Evolutionary conservation across 176 grass and related monocot genomes (phyloP), one percentile per base, ranked within the genome.

Genomic region (Alloteropsis semialata): DNA sequence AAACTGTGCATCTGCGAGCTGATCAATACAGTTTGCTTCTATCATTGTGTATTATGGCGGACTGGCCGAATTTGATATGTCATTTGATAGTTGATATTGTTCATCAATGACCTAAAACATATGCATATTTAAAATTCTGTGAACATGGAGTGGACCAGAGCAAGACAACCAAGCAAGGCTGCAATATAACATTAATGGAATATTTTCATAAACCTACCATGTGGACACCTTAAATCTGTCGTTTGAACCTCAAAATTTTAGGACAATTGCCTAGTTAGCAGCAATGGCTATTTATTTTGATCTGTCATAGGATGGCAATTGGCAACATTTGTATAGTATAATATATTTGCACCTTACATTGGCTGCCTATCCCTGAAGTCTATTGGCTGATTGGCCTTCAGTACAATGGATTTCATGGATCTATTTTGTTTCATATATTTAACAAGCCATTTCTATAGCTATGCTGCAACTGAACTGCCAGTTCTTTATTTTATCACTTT

Each of bases 161-260:
- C 84, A 72, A 79, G 54, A 48, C 30, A 69, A 69, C n/a, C 39
- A 76, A 56, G 7, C 16, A 42, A 56, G 78, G 34, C 30, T 56
- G n/a, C 51, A 45, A 57, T 68, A 68, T 68, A 79, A 43, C 22
- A 19, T 66, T 25, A 7, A 42, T 64, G 46, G 0, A 33, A 57
- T 62, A 69, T 30, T 15, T 45, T 84, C 5, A 21, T 56, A 30
- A 81, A 59, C 70, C 22, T 38, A 21, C 25, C 22, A 46, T 16
- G 22, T 24, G 28, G 24, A 24, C 28, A 49, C 7, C 38, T 3
- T 36, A 66, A 57, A 67, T 75, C 1, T 70, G 65, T 58, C 18
- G 53, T 68, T 45, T 38, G 46, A 75, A 2, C 5, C 69, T 81
- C 38, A 46, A 22, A 38, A 22, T 19, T 55, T 24, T 39, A 75